phyloP scores from a whole-genome alignment of 1,284 basidiomycete genomes.

The Anthracocystis walkeri region DNA sequence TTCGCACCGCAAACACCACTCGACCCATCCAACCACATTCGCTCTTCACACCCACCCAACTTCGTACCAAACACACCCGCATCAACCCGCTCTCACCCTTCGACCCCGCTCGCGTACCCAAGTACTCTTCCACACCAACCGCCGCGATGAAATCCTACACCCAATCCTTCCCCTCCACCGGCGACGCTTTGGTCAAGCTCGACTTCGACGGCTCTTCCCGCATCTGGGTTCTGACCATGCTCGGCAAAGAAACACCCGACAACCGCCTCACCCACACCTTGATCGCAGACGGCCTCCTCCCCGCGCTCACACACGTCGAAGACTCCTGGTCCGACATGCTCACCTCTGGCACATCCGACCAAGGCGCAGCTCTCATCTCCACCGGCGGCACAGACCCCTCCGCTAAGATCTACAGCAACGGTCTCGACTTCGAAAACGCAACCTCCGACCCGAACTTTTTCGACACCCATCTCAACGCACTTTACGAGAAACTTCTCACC shows the following conservation, averaged over 20 bases:
- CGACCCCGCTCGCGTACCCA: slow-evolving; percentile 20
- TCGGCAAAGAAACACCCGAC: slow-evolving; percentile 72
- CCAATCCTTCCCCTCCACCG: slow-evolving; percentile 21
- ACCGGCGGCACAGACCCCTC: slow-evolving; percentile 41
- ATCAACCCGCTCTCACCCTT: slow-evolving; percentile 1
- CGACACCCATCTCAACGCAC: slow-evolving; percentile 72
- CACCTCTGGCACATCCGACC: slow-evolving; percentile 29
- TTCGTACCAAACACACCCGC: neutral
- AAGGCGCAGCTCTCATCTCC: slow-evolving; percentile 62
- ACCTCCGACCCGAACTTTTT: slow-evolving; percentile 78
- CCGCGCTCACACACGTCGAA: slow-evolving; percentile 83
- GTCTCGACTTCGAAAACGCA: slow-evolving; percentile 79
- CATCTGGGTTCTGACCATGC: slow-evolving; percentile 58
- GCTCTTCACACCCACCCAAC: neutral
- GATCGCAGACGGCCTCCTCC: slow-evolving; percentile 75
- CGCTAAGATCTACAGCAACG: slow-evolving; percentile 71
- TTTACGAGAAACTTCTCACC: slow-evolving; percentile 70
- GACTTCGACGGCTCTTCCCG: slow-evolving; percentile 37
- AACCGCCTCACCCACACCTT: slow-evolving; percentile 78
- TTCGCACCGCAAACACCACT: neutral
- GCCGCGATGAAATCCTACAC: slow-evolving; percentile 41
- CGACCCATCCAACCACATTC: neutral
- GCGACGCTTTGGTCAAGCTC: slow-evolving; percentile 27
- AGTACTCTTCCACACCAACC: neutral
- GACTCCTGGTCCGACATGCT: slow-evolving; percentile 77